Percentiles rank a stretch among this genome's conserved stretches.
These are phyloP conservation scores for Lipomyces mesembrius DNA, from an alignment of 805 yeast genomes.

Conservation along the genomic window DNA sequence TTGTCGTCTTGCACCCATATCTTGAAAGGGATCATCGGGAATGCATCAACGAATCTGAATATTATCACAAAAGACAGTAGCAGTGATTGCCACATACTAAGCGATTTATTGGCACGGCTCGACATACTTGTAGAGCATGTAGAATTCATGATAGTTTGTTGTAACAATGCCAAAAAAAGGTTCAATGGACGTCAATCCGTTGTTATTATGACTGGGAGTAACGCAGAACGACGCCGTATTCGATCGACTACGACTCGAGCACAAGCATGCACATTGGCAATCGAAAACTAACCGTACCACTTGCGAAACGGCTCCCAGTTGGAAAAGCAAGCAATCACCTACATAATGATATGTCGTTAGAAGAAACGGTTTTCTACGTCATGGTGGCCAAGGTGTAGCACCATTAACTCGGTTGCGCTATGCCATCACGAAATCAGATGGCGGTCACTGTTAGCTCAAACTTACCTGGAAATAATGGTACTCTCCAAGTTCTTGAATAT, in stretches of 20 bases:
- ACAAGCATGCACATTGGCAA: neutral
- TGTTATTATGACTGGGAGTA: neutral
- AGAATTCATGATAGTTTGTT: neutral
- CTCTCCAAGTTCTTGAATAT: neutral
- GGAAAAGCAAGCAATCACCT: neutral
- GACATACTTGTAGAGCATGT: neutral
- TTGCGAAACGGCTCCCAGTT: neutral
- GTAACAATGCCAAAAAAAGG: neutral
- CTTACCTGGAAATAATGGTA: neutral
- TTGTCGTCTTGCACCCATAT: neutral
- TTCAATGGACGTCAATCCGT: neutral
- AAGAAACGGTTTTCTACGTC: neutral
- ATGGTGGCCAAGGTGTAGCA: neutral
- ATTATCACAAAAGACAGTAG: neutral
- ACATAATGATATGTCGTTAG: neutral
- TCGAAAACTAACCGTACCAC: neutral
- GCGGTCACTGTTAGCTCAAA: neutral
- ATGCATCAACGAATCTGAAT: slow-evolving; percentile 6
- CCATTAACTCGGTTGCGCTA: neutral
- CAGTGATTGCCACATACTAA: neutral
- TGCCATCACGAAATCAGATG: neutral
- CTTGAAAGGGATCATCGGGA: slow-evolving; percentile 15
- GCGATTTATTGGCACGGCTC: neutral
- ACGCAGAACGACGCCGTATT: neutral
- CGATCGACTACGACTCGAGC: neutral